Conservation (phyloP, 2,329 filamentous ascomycete species). For the Ascocoryne sarcoides region DNA sequence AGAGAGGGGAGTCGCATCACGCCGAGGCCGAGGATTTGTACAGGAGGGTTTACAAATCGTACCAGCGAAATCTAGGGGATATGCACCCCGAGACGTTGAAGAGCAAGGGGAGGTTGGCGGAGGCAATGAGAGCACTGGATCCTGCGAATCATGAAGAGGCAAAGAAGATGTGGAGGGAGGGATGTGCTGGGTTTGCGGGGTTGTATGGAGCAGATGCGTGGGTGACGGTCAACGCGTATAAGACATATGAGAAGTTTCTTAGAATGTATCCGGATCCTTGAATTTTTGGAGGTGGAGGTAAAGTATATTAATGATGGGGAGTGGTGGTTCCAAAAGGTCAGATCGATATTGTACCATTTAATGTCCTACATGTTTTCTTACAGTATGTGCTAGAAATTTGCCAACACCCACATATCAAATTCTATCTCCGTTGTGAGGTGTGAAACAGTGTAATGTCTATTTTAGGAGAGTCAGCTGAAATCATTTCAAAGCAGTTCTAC, state of each 20-base stretch:
- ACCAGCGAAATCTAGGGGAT: conserved; percentile 16
- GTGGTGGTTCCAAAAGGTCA: too few species aligned
- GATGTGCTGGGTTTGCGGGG: conserved; percentile 18
- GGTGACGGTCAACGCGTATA: conserved; percentile 17
- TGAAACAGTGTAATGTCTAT: too few species aligned
- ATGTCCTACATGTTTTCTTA: too few species aligned
- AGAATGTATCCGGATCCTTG: conserved; percentile 15
- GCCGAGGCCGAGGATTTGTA: conserved; percentile 16
- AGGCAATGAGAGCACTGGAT: conserved; percentile 13
- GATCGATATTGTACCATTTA: too few species aligned
- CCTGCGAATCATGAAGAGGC: conserved; percentile 13
- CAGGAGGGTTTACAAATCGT: conserved; percentile 13
- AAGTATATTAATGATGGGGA: conserved; percentile 3
- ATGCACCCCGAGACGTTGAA: conserved; percentile 21
- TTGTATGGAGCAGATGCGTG: conserved; percentile 18
- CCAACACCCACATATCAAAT: too few species aligned
- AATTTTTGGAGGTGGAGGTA: conserved; percentile 2
- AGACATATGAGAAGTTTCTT: conserved; percentile 21
- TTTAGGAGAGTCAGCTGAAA: too few species aligned
- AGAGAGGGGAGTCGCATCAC: conserved; percentile 12
- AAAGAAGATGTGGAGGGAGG: conserved; percentile 20
- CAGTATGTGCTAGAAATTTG: too few species aligned
- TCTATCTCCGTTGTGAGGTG: too few species aligned
- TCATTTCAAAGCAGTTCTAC: too few species aligned
- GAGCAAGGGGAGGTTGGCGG: conserved; percentile 15